Percentiles rank a stretch among this genome's conserved stretches.
Conservation (phyloP, 1,139 yeast genomes). For the Saccharomycopsis phalli region DNA sequence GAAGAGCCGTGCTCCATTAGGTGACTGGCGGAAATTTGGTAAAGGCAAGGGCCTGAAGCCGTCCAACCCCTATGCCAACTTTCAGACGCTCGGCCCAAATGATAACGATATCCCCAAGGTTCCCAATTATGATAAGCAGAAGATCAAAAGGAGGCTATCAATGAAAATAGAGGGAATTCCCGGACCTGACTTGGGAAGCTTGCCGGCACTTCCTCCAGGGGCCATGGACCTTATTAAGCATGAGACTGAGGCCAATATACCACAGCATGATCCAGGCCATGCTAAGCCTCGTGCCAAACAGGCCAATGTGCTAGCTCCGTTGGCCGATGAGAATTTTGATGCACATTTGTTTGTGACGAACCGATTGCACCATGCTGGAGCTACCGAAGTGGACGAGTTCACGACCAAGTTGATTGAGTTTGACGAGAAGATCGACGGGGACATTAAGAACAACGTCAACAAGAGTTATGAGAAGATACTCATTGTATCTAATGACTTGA, state of each 20-base stretch:
- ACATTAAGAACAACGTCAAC: constrained; percentile 57
- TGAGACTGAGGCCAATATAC: neutral
- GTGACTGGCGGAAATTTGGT: constrained; percentile 19
- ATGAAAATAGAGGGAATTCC: constrained; percentile 16
- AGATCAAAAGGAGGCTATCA: constrained; percentile 24
- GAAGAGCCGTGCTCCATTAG: constrained; percentile 20
- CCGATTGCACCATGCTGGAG: constrained; percentile 56
- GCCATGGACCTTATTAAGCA: constrained; percentile 23
- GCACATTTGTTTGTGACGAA: constrained; percentile 45
- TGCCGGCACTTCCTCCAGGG: constrained; percentile 17
- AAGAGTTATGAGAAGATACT: constrained; percentile 68
- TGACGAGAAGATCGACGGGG: constrained; percentile 47
- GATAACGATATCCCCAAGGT: constrained; percentile 18
- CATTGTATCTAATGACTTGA: constrained; percentile 56
- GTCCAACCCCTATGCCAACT: constrained; percentile 27
- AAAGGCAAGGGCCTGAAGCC: neutral
- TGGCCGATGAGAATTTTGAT: constrained; percentile 33
- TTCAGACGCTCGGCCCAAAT: constrained; percentile 20
- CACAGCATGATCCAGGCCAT: constrained; percentile 4
- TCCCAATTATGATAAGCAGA: constrained; percentile 29
- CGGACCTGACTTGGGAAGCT: constrained; percentile 11
- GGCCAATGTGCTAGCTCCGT: constrained; percentile 17
- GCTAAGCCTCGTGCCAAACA: constrained; percentile 5
- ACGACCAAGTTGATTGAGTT: constrained; percentile 48
- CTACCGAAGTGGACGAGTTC: constrained; percentile 65